Percentiles rank a stretch among this genome's conserved stretches.
Evolutionary conservation across 441 rosid species (phyloP).

Genomic region (Jatropha podagrica): DNA sequence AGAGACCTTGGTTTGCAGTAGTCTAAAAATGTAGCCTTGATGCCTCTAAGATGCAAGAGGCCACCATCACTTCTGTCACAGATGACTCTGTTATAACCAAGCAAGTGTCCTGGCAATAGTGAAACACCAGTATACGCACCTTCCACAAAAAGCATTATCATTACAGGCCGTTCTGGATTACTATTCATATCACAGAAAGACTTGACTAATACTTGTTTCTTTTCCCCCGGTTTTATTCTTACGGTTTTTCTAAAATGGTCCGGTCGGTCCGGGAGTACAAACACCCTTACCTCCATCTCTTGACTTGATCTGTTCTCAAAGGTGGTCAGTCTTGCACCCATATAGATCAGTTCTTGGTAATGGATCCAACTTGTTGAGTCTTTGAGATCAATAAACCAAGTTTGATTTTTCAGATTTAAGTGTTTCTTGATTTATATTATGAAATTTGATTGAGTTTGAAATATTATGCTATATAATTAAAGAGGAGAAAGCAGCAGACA

Average conservation of each 20-base stretch:
- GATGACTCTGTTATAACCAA: slow-evolving; percentile 13
- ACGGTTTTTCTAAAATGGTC: slow-evolving; percentile 2
- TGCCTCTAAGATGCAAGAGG: neutral
- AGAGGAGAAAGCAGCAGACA: neutral
- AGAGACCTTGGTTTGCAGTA: neutral
- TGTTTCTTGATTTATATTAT: neutral
- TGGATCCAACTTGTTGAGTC: too few species aligned
- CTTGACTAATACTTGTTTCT: neutral
- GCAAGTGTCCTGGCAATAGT: neutral
- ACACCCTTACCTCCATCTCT: slow-evolving; percentile 1
- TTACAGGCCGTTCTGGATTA: slow-evolving; percentile 4
- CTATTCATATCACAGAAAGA: neutral
- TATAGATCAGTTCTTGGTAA: neutral
- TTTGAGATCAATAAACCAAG: neutral
- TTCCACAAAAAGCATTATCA: neutral
- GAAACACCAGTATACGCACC: slow-evolving; percentile 4
- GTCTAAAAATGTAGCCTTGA: slow-evolving; percentile 1
- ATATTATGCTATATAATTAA: neutral
- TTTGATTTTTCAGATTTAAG: neutral
- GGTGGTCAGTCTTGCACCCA: slow-evolving; percentile 2
- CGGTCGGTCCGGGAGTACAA: neutral
- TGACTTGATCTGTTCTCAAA: neutral
- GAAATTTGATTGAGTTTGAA: neutral
- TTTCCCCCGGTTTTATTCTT: slow-evolving; percentile 8
- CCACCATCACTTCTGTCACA: slow-evolving; percentile 13